phyloP scores from a whole-genome alignment of 2,329 filamentous ascomycete genomes.

The Aspergillus flavus region DNA sequence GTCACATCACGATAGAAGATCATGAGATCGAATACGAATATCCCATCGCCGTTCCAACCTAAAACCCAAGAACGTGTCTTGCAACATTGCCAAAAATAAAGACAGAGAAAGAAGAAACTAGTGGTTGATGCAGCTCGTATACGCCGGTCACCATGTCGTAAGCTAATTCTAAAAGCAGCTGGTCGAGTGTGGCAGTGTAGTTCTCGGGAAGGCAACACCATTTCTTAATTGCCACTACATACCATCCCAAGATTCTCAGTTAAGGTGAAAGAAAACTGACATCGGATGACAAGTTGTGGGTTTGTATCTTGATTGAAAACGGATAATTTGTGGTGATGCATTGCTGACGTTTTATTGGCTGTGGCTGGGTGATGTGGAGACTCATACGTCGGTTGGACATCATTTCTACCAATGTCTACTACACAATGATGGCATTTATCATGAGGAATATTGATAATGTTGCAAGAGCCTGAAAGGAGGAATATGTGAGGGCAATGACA shows the following conservation, averaged over 20 bases:
- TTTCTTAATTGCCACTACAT: constrained; percentile 3
- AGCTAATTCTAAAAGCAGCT: constrained; percentile 2
- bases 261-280: neutral
- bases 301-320: neutral
- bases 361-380: neutral
- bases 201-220: neutral
- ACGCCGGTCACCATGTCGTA: neutral
- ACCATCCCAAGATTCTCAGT: neutral
- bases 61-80: neutral
- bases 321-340: neutral
- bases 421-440: neutral
- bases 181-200: constrained; percentile 1
- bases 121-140: neutral
- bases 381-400: constrained; percentile 4
- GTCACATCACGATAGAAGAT: neutral
- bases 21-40: no score
- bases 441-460: no score
- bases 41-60: neutral
- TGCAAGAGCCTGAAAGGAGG: no score
- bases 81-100: neutral
- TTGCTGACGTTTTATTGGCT: neutral
- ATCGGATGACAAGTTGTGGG: neutral
- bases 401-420: neutral
- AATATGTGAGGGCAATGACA: neutral
- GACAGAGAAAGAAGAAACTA: neutral